Percentiles rank a stretch among this genome's conserved stretches.
Conservation (phyloP, 2,329 filamentous ascomycete genomes). For the Stagonosporopsis vannaccii region DNA sequence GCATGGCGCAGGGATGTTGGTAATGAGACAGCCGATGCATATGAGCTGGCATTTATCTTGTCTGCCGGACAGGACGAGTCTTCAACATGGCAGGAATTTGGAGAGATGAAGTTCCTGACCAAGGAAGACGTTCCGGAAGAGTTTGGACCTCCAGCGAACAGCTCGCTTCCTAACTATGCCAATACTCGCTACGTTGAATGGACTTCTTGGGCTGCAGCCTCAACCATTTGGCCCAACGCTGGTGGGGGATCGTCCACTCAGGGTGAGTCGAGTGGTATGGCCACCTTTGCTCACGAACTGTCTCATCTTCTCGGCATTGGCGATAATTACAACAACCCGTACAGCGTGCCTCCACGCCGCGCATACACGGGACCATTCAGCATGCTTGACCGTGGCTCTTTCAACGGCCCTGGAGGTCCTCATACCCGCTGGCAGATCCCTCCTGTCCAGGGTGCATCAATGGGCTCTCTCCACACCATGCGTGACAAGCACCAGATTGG, state of each 20-base stretch:
- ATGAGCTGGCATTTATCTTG: constrained; percentile 62
- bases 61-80: constrained; percentile 64
- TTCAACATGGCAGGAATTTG: constrained; percentile 65
- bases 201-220: constrained; percentile 62
- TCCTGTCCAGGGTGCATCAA: constrained; percentile 56
- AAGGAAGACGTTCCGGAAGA: constrained; percentile 58
- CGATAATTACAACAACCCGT: constrained; percentile 66
- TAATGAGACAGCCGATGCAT: constrained; percentile 56
- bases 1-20: constrained; percentile 62
- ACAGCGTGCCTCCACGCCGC: constrained; percentile 54
- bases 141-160: constrained; percentile 59
- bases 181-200: constrained; percentile 61
- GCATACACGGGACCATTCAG: constrained; percentile 61
- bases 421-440: constrained; percentile 63
- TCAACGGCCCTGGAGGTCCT: constrained; percentile 62
- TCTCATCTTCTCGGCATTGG: constrained; percentile 61
- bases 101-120: constrained; percentile 60
- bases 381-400: constrained; percentile 61
- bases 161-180: constrained; percentile 55
- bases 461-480: constrained; percentile 62
- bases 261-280: constrained; percentile 62
- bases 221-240: constrained; percentile 63
- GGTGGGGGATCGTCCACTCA: constrained; percentile 62
- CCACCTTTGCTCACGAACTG: constrained; percentile 62
- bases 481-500: constrained; percentile 63